Percentiles rank a stretch among this genome's conserved stretches.
Evolutionary conservation across 2,329 filamentous ascomycete genomes (phyloP).

Genomic region (Fusarium kyushuense): DNA sequence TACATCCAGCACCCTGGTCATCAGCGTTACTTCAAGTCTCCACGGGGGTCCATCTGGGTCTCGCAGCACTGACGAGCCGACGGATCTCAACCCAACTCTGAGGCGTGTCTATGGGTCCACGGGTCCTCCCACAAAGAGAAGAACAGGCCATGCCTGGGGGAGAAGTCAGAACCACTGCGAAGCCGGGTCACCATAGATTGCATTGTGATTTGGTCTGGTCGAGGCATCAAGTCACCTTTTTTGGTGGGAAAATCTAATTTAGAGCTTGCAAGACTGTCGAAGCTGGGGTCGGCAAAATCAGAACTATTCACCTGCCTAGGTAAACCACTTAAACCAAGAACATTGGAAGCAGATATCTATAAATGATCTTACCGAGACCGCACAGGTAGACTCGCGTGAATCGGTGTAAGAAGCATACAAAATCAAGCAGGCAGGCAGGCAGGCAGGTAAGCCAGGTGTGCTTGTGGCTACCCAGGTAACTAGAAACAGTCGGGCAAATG

Average conservation of each 20-base stretch:
- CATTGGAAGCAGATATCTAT: background rate
- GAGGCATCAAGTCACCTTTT: constrained; percentile 18
- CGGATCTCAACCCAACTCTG: constrained; percentile 55
- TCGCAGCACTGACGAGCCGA: constrained; percentile 56
- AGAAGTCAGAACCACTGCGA: constrained; percentile 24
- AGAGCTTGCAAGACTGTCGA: constrained; percentile 14
- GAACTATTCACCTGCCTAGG: background rate
- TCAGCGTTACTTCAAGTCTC: constrained; percentile 52
- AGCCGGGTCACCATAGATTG: constrained; percentile 34
- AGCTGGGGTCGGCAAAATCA: constrained; percentile 5
- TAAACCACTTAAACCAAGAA: background rate
- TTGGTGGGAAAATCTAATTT: constrained; percentile 24
- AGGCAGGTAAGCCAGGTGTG: background rate
- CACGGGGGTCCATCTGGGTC: constrained; percentile 55
- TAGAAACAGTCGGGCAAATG: background rate
- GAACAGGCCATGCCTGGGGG: constrained; percentile 38
- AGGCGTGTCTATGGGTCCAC: constrained; percentile 50
- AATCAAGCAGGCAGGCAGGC: background rate
- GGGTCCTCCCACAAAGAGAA: constrained; percentile 46
- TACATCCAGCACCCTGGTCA: constrained; percentile 51
- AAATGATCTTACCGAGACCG: background rate
- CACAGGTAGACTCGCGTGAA: background rate
- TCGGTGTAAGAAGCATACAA: constrained; percentile 19
- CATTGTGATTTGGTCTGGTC: constrained; percentile 6
- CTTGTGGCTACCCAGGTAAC: background rate